Conservation (phyloP, 768 basidiomycete genomes). For the Antrodiella citrinella region DNA sequence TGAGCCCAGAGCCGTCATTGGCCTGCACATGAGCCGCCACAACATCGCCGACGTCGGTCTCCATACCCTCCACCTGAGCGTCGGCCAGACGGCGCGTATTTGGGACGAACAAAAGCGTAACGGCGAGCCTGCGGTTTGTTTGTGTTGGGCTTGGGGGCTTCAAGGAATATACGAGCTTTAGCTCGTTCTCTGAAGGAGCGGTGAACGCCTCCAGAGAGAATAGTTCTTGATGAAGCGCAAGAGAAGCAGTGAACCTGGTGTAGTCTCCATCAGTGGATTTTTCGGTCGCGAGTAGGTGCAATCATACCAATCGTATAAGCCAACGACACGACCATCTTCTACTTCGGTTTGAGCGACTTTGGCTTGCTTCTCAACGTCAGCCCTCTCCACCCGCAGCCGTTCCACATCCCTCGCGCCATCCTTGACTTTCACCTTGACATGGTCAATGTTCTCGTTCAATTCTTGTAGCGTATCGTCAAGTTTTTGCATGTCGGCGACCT, state of each 20-base stretch:
- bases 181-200: slow-evolving; percentile 66
- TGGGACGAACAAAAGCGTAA: slow-evolving; percentile 61
- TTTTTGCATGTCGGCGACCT: slow-evolving; percentile 75
- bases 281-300: not conserved
- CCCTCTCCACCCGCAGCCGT: slow-evolving; percentile 46
- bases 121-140: slow-evolving; percentile 30
- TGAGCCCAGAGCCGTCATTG: slow-evolving; percentile 57
- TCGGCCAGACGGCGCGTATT: slow-evolving; percentile 59
- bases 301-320: slow-evolving; percentile 65
- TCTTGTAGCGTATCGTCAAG: slow-evolving; percentile 57
- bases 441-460: slow-evolving; percentile 40
- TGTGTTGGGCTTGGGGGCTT: slow-evolving; percentile 21
- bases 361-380: slow-evolving; percentile 65
- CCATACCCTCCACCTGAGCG: slow-evolving; percentile 45
- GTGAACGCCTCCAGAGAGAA: slow-evolving; percentile 52
- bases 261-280: not conserved
- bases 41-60: slow-evolving; percentile 49
- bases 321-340: slow-evolving; percentile 56
- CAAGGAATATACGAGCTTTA: slow-evolving; percentile 60
- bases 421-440: slow-evolving; percentile 57
- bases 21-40: slow-evolving; percentile 54
- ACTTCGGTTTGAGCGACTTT: slow-evolving; percentile 42
- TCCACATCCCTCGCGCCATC: slow-evolving; percentile 47
- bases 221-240: slow-evolving; percentile 56
- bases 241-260: slow-evolving; percentile 62